These are phyloP conservation scores for Colletotrichum kahawae DNA, from an alignment of 2,329 filamentous ascomycete species.

Conservation along the genomic window DNA sequence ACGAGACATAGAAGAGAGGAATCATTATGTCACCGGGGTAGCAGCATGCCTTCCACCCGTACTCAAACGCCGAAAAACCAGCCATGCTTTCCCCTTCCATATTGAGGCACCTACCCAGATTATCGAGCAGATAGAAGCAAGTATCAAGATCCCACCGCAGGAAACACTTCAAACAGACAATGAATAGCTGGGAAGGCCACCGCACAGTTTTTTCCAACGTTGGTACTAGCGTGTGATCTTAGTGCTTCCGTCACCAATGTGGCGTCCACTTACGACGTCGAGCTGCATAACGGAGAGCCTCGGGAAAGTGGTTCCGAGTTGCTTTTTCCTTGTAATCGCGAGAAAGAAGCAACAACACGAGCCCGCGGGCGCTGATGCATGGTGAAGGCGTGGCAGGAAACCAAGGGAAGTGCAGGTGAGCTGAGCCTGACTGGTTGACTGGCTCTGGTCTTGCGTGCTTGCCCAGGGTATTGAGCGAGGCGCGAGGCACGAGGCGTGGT, in stretches of 20 bases:
- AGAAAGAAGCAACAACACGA: not conserved
- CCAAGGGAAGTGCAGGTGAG: not conserved
- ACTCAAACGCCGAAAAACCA: not conserved
- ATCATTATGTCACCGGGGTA: not conserved
- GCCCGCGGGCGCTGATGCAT: not conserved
- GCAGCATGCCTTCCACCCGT: not conserved
- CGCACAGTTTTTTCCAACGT: not conserved
- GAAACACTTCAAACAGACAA: not conserved
- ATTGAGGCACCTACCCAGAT: not conserved
- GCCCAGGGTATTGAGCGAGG: not conserved
- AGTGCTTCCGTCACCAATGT: not conserved
- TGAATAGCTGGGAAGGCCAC: not conserved
- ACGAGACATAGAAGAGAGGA: not conserved
- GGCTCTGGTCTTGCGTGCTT: not conserved
- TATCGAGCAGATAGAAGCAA: not conserved
- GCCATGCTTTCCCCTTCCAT: not conserved
- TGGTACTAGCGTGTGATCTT: not conserved
- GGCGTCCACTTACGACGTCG: conserved; percentile 13
- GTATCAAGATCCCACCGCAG: not conserved
- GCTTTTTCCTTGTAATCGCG: not conserved
- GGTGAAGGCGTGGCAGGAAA: not conserved
- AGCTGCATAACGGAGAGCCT: not conserved
- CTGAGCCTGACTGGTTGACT: not conserved
- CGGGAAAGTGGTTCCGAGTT: not conserved
- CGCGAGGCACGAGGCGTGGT: not conserved